Evolutionary conservation across 345 rosid genomes (phyloP), one percentile per base, ranked within the genome.

Genomic region (Microcos paniculata): DNA sequence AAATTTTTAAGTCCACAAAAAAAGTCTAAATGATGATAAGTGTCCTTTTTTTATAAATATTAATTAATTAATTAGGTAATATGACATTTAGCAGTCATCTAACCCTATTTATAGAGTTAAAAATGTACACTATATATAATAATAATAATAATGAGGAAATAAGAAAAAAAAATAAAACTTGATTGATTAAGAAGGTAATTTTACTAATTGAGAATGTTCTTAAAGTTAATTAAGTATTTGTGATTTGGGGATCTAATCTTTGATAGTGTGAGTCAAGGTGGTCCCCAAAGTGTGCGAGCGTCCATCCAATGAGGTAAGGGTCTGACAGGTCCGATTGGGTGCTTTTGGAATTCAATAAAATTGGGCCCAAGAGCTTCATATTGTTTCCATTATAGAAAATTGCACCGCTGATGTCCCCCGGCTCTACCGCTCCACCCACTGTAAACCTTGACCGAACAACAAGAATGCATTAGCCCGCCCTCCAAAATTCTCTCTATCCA

Each of bases 311-410:
- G 12, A 62, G 15, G 49, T 5, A 43, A 19, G 11, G 30, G n/a
- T 19, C 33, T 35, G 51, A 69, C 62, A 42, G 65, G 7, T 68
- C 23, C 64, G 26, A 53, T 46, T 4, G 52, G 45, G 30, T 18
- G 33, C 77, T 78, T 78, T 78, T 46, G 53, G 77, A 78, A 72
- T 73, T 72, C 73, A 73, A 46, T 24, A 38, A 18, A 28, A 43
- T 68, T 33, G 76, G 77, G 28, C 14, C 79, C 59, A 7, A 26
- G 5, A 23, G 12, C 68, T 1, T 51, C 11, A 48, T 40, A 21
- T 75, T 64, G 38, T 30, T 59, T 35, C 19, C 70, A 65, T 65
- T 42, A n/a, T 38, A 1, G 15, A 43, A 65, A 21, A n/a, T 40
- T 58, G 35, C 15, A 24, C 4, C 11, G 62, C 16, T 4, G 30